Evolutionary conservation across 805 yeast genomes (phyloP).

Genomic region (Teunomyces atbi): DNA sequence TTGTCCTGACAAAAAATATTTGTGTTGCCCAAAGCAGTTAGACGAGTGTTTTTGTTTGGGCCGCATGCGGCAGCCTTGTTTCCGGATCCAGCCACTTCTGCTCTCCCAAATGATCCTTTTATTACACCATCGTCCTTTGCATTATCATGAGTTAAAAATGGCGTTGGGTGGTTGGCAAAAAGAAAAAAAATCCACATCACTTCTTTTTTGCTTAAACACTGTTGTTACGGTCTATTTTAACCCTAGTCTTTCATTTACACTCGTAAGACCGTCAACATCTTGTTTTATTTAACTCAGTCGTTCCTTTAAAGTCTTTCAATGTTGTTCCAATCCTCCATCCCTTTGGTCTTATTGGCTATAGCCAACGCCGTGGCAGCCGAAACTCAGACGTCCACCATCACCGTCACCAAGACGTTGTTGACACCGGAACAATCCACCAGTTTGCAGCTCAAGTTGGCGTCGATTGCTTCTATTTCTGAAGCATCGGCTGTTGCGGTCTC

Average conservation of each 20-base stretch:
- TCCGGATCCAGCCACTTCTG: not conserved
- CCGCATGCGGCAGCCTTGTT: not conserved
- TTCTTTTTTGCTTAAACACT: not conserved
- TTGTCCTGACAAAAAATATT: not conserved
- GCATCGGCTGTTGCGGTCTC: constrained; percentile 15
- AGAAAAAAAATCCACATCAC: not conserved
- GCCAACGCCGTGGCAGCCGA: constrained; percentile 10
- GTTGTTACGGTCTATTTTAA: not conserved
- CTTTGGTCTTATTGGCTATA: constrained; percentile 11
- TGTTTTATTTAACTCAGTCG: not conserved
- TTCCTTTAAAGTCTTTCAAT: constrained; percentile 7
- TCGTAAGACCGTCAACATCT: not conserved
- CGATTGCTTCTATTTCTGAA: constrained; percentile 11
- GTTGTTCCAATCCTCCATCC: constrained; percentile 13
- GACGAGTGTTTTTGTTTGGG: not conserved
- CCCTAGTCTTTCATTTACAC: constrained; percentile 9
- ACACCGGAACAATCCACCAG: constrained; percentile 46
- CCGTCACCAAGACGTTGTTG: constrained; percentile 46
- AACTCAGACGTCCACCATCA: constrained; percentile 43
- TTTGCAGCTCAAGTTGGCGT: constrained; percentile 15
- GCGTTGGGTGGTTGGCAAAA: not conserved
- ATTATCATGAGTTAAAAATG: not conserved
- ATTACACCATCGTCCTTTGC: not conserved
- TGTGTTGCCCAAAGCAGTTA: not conserved
- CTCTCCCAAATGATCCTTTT: not conserved